Evolutionary conservation across 345 rosid species (phyloP).

Genomic region (Hypericum perforatum): DNA sequence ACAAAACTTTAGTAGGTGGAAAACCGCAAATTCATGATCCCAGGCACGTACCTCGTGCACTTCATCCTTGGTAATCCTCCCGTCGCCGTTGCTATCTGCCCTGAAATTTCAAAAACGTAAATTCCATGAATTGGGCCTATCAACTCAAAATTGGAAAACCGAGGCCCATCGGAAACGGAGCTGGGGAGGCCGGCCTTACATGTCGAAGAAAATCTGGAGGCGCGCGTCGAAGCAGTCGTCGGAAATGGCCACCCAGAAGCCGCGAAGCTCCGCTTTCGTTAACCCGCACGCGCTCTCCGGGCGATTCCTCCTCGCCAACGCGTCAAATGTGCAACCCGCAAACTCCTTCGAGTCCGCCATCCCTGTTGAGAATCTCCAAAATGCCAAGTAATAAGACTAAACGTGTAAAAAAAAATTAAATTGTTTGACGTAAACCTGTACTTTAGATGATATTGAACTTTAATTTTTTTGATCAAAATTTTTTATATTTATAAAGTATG

Average conservation of each 20-base stretch:
- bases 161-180: background rate
- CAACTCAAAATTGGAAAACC: background rate
- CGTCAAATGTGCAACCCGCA: constrained; percentile 72
- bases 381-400: no score
- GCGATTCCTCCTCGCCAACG: constrained; percentile 52
- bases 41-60: constrained; percentile 51
- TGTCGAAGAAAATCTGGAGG: constrained; percentile 93
- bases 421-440: no score
- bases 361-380: no score
- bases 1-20: no score
- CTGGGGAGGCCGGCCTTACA: constrained; percentile 35
- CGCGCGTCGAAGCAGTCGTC: constrained; percentile 95
- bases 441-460: no score
- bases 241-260: constrained; percentile 84
- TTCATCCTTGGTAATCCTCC: constrained; percentile 74
- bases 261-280: constrained; percentile 64
- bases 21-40: no score
- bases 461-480: no score
- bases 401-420: no score
- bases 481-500: no score
- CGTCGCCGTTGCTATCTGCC: constrained; percentile 93
- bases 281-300: constrained; percentile 43
- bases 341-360: constrained; percentile 91
- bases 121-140: background rate
- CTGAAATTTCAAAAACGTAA: constrained; percentile 22